Evolutionary conservation across 306 rosid species (phyloP).

Genomic region (Acmispon strigosus): DNA sequence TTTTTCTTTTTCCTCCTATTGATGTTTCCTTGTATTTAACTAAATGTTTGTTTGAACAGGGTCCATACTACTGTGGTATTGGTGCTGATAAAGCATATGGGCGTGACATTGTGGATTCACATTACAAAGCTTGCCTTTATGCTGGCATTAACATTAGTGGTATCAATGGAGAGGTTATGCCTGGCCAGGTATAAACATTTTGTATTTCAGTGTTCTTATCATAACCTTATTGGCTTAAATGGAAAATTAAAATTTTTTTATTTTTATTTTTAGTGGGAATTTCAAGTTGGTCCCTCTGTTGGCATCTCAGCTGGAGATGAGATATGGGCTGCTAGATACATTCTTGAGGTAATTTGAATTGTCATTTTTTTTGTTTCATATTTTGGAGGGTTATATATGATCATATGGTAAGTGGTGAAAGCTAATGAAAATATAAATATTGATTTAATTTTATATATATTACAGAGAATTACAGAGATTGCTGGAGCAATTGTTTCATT

Average conservation of each 20-base stretch:
- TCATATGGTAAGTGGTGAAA: neutral
- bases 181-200: slow-evolving; percentile 51
- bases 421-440: neutral
- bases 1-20: too few relatives aligned
- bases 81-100: slow-evolving; percentile 73
- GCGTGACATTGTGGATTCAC: slow-evolving; percentile 64
- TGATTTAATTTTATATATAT: neutral
- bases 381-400: neutral
- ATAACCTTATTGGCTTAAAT: neutral
- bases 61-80: slow-evolving; percentile 61
- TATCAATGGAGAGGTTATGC: slow-evolving; percentile 73
- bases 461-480: slow-evolving; percentile 47
- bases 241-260: neutral
- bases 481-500: slow-evolving; percentile 53
- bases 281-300: slow-evolving; percentile 53
- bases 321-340: slow-evolving; percentile 55
- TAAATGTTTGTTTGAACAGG: slow-evolving; percentile 24
- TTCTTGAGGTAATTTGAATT: slow-evolving; percentile 35
- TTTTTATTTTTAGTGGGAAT: slow-evolving; percentile 42
- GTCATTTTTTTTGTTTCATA: neutral
- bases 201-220: neutral
- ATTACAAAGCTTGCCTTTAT: slow-evolving; percentile 64
- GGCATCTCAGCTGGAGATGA: slow-evolving; percentile 58
- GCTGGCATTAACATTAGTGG: slow-evolving; percentile 67
- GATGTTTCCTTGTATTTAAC: too few relatives aligned